phyloP scores from a whole-genome alignment of 2,329 filamentous ascomycete species.

The Penicillium sumatraense region DNA sequence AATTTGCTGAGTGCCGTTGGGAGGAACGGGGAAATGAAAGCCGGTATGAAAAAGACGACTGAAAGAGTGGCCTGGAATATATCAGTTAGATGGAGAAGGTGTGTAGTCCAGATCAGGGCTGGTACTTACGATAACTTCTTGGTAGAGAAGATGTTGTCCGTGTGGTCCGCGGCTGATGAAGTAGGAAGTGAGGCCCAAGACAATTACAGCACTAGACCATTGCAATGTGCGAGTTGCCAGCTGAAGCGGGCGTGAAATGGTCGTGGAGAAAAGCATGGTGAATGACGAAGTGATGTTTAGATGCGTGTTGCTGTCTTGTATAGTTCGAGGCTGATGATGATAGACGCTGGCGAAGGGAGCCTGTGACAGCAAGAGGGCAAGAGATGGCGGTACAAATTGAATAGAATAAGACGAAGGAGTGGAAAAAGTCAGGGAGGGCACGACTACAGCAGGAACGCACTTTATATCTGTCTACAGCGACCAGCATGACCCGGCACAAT shows the following conservation, averaged over 20 bases:
- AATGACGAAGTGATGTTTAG: too few relatives aligned
- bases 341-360: background rate
- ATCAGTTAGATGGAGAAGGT: too few relatives aligned
- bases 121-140: slow-evolving; percentile 28
- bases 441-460: background rate
- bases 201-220: slow-evolving; percentile 30
- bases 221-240: slow-evolving; percentile 27
- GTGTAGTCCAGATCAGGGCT: too few relatives aligned
- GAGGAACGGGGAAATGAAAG: slow-evolving; percentile 48
- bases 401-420: background rate
- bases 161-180: slow-evolving; percentile 23
- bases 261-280: slow-evolving; percentile 27
- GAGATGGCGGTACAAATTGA: background rate
- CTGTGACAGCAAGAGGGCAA: background rate
- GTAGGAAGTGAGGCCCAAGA: slow-evolving; percentile 28
- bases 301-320: too few relatives aligned
- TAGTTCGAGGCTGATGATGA: background rate
- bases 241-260: slow-evolving; percentile 36
- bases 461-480: slow-evolving; percentile 7
- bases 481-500: background rate
- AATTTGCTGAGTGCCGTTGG: slow-evolving; percentile 40
- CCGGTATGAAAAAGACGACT: slow-evolving; percentile 49
- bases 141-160: slow-evolving; percentile 27
- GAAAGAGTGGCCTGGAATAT: slow-evolving; percentile 35
- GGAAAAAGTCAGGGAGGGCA: slow-evolving; percentile 8